Percentiles rank a stretch among this genome's conserved stretches.
Conservation (phyloP, 306 rosid species). For the Medicago arabica region DNA sequence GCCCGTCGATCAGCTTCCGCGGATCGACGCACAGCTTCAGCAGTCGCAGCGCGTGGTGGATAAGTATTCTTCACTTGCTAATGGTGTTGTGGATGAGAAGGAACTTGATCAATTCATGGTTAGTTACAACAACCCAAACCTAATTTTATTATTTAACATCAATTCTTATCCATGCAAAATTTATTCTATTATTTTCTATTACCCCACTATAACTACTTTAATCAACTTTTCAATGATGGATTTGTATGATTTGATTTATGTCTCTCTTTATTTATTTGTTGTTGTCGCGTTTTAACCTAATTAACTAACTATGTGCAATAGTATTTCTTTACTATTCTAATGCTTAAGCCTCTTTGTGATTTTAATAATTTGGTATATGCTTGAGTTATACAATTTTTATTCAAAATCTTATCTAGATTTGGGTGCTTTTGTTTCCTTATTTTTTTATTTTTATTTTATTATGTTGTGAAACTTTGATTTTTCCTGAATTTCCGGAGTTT, state of each 20-base stretch:
- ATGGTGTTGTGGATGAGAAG: conserved; percentile 58
- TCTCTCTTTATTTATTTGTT: conserved; percentile 5
- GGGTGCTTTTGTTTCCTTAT: background rate
- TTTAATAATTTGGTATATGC: conserved; percentile 8
- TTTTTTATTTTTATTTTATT: no score
- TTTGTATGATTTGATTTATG: conserved; percentile 20
- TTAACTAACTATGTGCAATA: background rate
- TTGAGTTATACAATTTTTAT: background rate
- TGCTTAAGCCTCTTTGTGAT: conserved; percentile 2
- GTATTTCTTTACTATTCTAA: background rate
- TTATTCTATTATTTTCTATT: background rate
- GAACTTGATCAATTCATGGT: conserved; percentile 84
- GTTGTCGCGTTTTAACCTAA: conserved; percentile 3
- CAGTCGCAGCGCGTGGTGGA: conserved; percentile 70
- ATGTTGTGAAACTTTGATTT: background rate
- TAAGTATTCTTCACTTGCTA: conserved; percentile 59
- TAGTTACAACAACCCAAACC: conserved; percentile 14
- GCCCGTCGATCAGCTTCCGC: conserved; percentile 82
- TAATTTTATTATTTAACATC: background rate
- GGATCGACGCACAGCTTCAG: conserved; percentile 74
- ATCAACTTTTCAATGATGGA: background rate
- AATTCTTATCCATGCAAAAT: background rate
- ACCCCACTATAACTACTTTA: background rate
- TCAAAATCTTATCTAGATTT: background rate
- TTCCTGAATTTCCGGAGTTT: conserved; percentile 38